Evolutionary conservation across 2,329 filamentous ascomycete species (phyloP).

Genomic region (Xylariaceae sp.): DNA sequence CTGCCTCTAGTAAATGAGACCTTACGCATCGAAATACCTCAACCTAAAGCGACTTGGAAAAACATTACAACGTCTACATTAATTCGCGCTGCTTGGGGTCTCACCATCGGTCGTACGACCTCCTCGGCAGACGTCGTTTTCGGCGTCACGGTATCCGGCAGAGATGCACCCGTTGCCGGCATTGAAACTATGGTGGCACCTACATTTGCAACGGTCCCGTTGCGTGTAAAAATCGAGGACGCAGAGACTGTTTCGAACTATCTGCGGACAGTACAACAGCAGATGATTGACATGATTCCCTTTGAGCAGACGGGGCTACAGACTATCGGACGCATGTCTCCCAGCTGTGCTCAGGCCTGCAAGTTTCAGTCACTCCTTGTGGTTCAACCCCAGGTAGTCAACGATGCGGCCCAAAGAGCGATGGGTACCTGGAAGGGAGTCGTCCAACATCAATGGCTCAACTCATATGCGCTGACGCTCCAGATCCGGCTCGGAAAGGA

Average conservation of each 20-base stretch:
- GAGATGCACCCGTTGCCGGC: background rate
- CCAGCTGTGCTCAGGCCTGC: background rate
- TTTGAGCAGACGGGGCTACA: background rate
- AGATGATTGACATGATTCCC: background rate
- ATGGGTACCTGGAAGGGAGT: background rate
- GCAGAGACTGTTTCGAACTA: background rate
- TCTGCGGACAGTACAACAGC: background rate
- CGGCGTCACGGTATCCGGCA: background rate
- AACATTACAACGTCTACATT: background rate
- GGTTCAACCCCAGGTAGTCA: background rate
- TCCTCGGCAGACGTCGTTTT: background rate
- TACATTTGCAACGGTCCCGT: background rate
- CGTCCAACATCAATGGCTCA: background rate
- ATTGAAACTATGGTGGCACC: background rate
- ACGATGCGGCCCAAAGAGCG: background rate
- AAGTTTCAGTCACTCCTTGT: background rate
- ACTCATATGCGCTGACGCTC: background rate
- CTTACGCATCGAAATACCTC: too few species aligned
- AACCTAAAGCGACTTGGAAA: background rate
- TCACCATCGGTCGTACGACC: background rate
- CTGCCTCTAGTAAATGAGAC: background rate
- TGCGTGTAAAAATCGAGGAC: background rate
- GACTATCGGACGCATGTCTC: background rate
- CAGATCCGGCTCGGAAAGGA: background rate
- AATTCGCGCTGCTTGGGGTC: background rate